Conservation (phyloP, 805 yeast species). For the Candida chauliodis region DNA sequence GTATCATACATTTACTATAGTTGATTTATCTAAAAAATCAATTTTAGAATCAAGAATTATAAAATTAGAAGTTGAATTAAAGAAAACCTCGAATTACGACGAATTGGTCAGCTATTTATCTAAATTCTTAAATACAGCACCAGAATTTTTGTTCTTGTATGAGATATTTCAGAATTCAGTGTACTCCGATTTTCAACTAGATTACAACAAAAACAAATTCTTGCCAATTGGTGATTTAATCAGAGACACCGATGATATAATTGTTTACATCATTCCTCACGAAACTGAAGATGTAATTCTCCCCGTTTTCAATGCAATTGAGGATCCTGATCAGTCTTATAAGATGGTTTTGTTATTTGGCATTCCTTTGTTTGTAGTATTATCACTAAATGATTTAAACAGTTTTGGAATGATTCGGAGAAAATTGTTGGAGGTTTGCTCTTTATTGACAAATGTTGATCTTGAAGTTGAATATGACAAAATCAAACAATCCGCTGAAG, state of each 20-base stretch:
- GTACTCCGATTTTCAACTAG: slow-evolving; percentile 62
- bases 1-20: slow-evolving; percentile 59
- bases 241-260: slow-evolving; percentile 55
- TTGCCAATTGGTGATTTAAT: slow-evolving; percentile 69
- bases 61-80: slow-evolving; percentile 67
- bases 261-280: slow-evolving; percentile 56
- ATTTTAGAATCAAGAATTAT: slow-evolving; percentile 16
- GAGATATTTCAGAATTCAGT: slow-evolving; percentile 61
- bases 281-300: slow-evolving; percentile 45
- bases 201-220: slow-evolving; percentile 51
- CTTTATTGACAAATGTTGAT: slow-evolving; percentile 21
- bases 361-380: slow-evolving; percentile 67
- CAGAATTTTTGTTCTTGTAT: slow-evolving; percentile 26
- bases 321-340: slow-evolving; percentile 33
- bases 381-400: slow-evolving; percentile 47
- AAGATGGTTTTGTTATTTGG: slow-evolving; percentile 56
- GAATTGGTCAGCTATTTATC: slow-evolving; percentile 64
- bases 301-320: slow-evolving; percentile 53
- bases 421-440: slow-evolving; percentile 46
- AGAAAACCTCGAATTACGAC: slow-evolving; percentile 57
- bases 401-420: slow-evolving; percentile 57
- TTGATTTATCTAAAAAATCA: slow-evolving; percentile 41
- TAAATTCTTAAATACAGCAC: slow-evolving; percentile 34
- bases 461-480: slow-evolving; percentile 20
- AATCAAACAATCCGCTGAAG: slow-evolving; percentile 12